These are phyloP conservation scores for Ilyonectria robusta DNA, from an alignment of 2,329 filamentous ascomycete genomes.

Conservation along the genomic window DNA sequence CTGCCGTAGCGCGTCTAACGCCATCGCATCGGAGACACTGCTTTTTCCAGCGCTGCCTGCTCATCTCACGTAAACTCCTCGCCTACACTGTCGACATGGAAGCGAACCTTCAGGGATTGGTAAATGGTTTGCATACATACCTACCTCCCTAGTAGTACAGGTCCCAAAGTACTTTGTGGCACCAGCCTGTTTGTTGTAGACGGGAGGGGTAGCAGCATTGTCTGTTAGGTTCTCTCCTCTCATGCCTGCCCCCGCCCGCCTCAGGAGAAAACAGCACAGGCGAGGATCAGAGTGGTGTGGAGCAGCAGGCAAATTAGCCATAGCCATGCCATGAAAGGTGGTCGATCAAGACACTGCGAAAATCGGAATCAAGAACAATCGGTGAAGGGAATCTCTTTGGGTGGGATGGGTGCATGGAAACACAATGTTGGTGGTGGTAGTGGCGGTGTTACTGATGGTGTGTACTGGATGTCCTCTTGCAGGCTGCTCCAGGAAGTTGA, in stretches of 20 bases:
- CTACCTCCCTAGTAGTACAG: neutral
- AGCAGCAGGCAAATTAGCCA: slow-evolving; percentile 39
- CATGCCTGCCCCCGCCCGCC: neutral
- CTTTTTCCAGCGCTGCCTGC: neutral
- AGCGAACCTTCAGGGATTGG: neutral
- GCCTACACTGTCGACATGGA: neutral
- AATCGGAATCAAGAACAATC: slow-evolving; percentile 3
- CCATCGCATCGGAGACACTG: neutral
- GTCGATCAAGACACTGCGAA: neutral
- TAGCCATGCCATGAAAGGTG: slow-evolving; percentile 25
- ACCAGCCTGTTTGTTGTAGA: neutral
- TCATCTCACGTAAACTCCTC: slow-evolving; percentile 7
- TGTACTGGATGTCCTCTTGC: neutral
- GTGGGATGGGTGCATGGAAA: neutral
- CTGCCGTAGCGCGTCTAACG: slow-evolving; percentile 4
- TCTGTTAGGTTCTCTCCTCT: neutral
- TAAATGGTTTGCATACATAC: neutral
- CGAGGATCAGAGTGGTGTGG: slow-evolving; percentile 33
- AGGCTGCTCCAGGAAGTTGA: neutral
- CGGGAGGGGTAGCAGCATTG: neutral
- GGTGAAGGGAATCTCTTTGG: neutral
- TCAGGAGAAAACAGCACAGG: slow-evolving; percentile 16
- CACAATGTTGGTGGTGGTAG: neutral
- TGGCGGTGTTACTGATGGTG: neutral
- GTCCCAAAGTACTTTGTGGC: neutral